Evolutionary conservation across 768 basidiomycete genomes (phyloP).

Genomic region (Psilocybe tampanensis): DNA sequence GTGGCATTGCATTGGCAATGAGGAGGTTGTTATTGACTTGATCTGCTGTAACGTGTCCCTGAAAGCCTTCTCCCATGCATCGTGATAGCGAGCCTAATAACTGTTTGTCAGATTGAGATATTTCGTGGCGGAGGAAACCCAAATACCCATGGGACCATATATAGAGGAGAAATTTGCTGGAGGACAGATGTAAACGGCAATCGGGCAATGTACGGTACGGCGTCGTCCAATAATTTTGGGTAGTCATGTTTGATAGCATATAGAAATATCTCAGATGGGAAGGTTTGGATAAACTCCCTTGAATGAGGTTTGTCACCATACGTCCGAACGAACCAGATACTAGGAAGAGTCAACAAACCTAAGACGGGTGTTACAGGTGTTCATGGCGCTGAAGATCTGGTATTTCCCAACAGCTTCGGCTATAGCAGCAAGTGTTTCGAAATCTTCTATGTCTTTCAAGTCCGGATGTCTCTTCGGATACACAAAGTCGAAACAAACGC

Average conservation of each 20-base stretch:
- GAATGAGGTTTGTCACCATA: neutral
- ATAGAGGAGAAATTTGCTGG: neutral
- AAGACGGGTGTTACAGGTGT: constrained; percentile 21
- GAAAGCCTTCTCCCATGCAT: constrained; percentile 1
- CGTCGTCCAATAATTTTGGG: constrained; percentile 6
- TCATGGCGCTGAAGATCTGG: constrained; percentile 27
- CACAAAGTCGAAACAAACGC: constrained; percentile 29
- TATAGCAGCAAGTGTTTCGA: constrained; percentile 15
- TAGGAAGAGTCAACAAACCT: constrained; percentile 12
- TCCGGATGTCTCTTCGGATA: constrained; percentile 26
- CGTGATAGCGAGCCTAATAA: constrained; percentile 3
- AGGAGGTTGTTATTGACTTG: neutral
- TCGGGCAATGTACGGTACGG: neutral
- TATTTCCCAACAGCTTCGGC: constrained; percentile 32
- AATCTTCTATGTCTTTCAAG: constrained; percentile 15
- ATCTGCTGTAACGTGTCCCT: neutral
- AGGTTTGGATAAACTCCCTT: constrained; percentile 4
- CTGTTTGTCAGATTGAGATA: neutral
- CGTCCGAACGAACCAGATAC: neutral
- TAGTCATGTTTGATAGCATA: constrained; percentile 18
- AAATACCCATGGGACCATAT: constrained; percentile 1
- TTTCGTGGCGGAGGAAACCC: neutral
- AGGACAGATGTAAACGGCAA: neutral
- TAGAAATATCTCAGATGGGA: constrained; percentile 15
- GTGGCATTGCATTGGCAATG: neutral